Percentiles rank a stretch among this genome's conserved stretches.
Conservation (phyloP, 2,329 filamentous ascomycete species). For the Pseudogymnoascus sp. region DNA sequence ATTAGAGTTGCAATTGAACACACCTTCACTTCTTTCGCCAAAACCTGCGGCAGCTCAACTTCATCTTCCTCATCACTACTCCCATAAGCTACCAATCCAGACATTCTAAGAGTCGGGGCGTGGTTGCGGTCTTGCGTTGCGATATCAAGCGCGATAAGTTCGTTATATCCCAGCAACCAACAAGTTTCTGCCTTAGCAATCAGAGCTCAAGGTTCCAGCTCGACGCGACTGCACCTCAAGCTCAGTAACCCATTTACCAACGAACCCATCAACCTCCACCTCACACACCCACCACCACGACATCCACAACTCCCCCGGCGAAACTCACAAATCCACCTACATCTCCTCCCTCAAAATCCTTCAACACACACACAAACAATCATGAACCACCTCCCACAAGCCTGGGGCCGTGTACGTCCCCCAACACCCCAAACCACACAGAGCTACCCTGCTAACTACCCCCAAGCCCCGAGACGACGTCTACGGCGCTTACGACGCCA, state of each 20-base stretch:
- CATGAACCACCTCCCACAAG: constrained; percentile 67
- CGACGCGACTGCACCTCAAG: constrained; percentile 9
- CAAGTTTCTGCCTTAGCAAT: not conserved
- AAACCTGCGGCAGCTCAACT: constrained; percentile 12
- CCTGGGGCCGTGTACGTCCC: constrained; percentile 59
- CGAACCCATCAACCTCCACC: not conserved
- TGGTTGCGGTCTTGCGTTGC: not conserved
- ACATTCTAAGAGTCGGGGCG: constrained; percentile 18
- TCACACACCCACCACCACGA: not conserved
- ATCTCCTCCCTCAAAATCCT: constrained; percentile 10
- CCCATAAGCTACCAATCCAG: constrained; percentile 30
- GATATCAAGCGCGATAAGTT: constrained; percentile 5
- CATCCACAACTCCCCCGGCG: not conserved
- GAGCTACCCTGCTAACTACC: constrained; percentile 29
- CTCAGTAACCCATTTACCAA: not conserved
- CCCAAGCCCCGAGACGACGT: constrained; percentile 87
- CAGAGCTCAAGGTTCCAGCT: constrained; percentile 9
- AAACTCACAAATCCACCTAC: constrained; percentile 6
- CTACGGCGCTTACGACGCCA: constrained; percentile 86
- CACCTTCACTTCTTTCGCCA: constrained; percentile 2
- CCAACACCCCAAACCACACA: constrained; percentile 6
- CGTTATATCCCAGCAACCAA: not conserved
- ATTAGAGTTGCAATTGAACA: not conserved
- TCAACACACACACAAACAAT: constrained; percentile 11
- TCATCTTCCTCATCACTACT: constrained; percentile 32